These are phyloP conservation scores for Neofusicoccum cordaticola DNA, from an alignment of 2,329 filamentous ascomycete genomes.

Conservation along the genomic window DNA sequence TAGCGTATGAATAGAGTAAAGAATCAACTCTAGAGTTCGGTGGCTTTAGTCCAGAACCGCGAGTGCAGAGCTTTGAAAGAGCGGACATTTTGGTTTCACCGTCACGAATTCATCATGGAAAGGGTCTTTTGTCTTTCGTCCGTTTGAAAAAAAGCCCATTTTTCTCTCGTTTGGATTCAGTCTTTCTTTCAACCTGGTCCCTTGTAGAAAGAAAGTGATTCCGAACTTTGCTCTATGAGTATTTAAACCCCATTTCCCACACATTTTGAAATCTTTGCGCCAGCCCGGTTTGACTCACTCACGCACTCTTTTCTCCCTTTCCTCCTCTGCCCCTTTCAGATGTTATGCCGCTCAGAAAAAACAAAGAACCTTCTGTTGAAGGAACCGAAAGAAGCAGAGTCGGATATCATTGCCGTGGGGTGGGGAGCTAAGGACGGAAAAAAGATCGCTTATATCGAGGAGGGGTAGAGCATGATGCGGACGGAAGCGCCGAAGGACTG, in stretches of 20 bases:
- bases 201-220: not conserved
- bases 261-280: no score
- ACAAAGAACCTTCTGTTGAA: no score
- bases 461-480: conserved; percentile 89
- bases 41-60: no score
- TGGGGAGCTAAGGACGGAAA: not conserved
- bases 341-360: no score
- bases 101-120: not conserved
- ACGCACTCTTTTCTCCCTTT: no score
- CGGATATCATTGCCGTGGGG: not conserved
- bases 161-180: not conserved
- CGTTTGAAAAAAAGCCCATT: conserved; percentile 4
- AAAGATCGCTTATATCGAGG: conserved; percentile 15
- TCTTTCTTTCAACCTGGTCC: not conserved
- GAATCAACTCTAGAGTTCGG: not conserved
- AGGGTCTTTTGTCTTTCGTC: not conserved
- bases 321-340: not conserved
- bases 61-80: no score
- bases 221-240: not conserved
- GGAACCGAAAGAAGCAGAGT: no score
- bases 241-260: not conserved
- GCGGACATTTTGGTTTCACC: not conserved
- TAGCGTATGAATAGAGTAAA: not conserved
- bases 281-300: no score
- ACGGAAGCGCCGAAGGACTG: conserved; percentile 71